These are phyloP conservation scores for Musa beccarii DNA, from an alignment of 176 grass and related monocot species.

Conservation along the genomic window DNA sequence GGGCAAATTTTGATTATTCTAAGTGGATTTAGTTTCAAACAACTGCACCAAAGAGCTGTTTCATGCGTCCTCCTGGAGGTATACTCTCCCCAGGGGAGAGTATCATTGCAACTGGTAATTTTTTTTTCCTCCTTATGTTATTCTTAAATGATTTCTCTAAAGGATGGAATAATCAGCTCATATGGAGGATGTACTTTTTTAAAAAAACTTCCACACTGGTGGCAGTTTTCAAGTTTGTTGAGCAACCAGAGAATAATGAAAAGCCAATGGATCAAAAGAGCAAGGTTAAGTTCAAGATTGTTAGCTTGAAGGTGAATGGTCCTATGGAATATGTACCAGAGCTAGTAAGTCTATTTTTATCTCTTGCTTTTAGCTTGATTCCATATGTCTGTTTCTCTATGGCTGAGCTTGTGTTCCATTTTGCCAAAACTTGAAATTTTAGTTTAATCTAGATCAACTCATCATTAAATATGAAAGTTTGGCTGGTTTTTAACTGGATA, in stretches of 20 bases:
- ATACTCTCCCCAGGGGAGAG: constrained; percentile 85
- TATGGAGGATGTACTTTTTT: background rate
- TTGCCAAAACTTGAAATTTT: background rate
- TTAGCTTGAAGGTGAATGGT: constrained; percentile 84
- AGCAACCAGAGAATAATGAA: constrained; percentile 96
- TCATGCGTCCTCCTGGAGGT: constrained; percentile 88
- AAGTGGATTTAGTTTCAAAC: constrained; percentile 75
- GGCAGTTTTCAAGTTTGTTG: constrained; percentile 95
- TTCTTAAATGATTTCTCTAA: background rate
- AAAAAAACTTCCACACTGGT: constrained; percentile 9
- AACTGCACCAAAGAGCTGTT: constrained; percentile 94
- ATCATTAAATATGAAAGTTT: too few species aligned
- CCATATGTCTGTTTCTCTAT: background rate
- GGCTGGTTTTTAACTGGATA: too few species aligned
- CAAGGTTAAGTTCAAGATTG: constrained; percentile 97
- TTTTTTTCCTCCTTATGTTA: background rate
- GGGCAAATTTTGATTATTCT: background rate
- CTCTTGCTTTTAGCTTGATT: background rate
- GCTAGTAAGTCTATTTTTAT: constrained; percentile 39
- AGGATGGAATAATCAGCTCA: background rate
- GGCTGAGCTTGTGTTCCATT: background rate
- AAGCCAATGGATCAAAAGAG: constrained; percentile 79
- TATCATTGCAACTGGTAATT: constrained; percentile 88
- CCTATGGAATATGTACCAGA: constrained; percentile 83
- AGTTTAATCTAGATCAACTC: too few species aligned